Conservation (phyloP, 78 protist genomes). For the Dictyostelium firmibasis region DNA sequence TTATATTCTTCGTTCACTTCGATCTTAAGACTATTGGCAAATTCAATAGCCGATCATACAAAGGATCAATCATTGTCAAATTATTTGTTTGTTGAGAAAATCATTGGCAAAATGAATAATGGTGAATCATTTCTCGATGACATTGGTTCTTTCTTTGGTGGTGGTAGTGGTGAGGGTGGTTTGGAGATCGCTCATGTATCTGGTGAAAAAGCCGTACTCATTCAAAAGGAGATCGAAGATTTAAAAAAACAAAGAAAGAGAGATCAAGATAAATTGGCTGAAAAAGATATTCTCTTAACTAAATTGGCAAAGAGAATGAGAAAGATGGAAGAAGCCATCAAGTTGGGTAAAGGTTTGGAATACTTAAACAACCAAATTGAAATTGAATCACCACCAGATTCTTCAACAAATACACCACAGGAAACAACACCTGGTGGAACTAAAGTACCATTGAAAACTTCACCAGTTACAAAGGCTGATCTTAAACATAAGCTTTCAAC, state of each 20-base stretch:
- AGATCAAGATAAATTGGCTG: slow-evolving; percentile 28
- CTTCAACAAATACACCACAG: neutral
- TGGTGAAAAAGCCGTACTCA: slow-evolving; percentile 59
- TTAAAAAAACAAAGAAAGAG: slow-evolving; percentile 25
- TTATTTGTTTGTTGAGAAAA: slow-evolving; percentile 42
- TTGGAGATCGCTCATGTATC: slow-evolving; percentile 53
- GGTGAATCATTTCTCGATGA: slow-evolving; percentile 10
- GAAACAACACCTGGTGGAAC: neutral
- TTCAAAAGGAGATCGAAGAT: slow-evolving; percentile 77
- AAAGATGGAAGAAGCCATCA: slow-evolving; percentile 33
- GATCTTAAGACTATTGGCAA: slow-evolving; percentile 22
- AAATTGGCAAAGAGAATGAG: slow-evolving; percentile 54
- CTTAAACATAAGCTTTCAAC: neutral
- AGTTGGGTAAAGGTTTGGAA: slow-evolving; percentile 4
- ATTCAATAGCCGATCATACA: neutral
- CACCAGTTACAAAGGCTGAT: neutral
- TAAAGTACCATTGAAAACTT: neutral
- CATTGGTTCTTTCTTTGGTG: slow-evolving; percentile 8
- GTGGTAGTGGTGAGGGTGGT: neutral
- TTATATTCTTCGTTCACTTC: slow-evolving; percentile 18
- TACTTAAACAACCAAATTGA: neutral
- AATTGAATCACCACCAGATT: neutral
- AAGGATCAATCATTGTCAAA: slow-evolving; percentile 11
- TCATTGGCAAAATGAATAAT: slow-evolving; percentile 20
- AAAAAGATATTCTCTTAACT: slow-evolving; percentile 48